Conservation (phyloP, 345 rosid species). For the Gossypium bickii region DNA sequence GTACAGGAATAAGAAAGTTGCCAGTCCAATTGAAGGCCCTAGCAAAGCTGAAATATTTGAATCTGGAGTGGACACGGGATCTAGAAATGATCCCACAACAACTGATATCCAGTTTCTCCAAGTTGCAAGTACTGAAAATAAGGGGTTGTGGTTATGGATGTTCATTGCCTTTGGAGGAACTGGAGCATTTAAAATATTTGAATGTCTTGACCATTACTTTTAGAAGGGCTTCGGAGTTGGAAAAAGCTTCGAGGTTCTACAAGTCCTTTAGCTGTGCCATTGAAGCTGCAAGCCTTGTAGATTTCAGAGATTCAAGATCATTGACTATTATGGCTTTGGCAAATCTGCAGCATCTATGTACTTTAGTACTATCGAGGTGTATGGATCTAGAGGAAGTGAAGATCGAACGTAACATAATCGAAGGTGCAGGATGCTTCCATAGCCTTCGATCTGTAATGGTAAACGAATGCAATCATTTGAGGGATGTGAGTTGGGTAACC, state of each 20-base stretch:
- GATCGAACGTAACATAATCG: neutral
- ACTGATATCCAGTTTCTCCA: neutral
- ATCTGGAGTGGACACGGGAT: neutral
- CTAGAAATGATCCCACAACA: neutral
- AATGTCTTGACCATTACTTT: neutral
- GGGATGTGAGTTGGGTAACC: neutral
- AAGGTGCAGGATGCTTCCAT: neutral
- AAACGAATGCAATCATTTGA: neutral
- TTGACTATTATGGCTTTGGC: neutral
- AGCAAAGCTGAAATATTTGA: neutral
- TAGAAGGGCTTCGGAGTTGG: neutral
- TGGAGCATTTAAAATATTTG: neutral
- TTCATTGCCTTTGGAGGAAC: neutral
- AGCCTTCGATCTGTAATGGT: neutral
- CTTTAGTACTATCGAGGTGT: accelerated
- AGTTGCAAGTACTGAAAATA: neutral
- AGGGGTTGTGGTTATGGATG: neutral
- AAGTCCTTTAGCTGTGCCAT: neutral
- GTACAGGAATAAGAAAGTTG: neutral
- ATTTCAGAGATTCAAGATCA: neutral
- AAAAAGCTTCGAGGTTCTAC: neutral
- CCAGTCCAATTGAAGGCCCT: neutral
- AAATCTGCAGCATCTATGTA: neutral
- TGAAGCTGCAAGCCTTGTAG: neutral
- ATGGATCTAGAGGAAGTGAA: neutral